phyloP scores from a whole-genome alignment of 768 basidiomycete species.

The Lentinula edodes region DNA sequence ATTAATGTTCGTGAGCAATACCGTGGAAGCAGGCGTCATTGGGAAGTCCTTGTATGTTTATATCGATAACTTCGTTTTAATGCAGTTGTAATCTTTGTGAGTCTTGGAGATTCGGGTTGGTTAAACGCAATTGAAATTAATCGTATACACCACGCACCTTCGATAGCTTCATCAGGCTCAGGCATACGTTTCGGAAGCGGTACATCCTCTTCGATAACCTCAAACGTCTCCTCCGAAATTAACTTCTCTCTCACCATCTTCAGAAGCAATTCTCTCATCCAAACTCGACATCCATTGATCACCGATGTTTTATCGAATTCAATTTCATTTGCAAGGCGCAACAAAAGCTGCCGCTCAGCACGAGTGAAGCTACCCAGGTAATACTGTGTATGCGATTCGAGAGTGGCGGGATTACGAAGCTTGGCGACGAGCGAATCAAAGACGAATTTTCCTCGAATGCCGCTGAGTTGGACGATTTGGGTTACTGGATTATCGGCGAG shows the following conservation, averaged over 20 bases:
- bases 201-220: slow-evolving; percentile 6
- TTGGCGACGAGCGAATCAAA: background rate
- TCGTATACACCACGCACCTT: background rate
- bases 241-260: slow-evolving; percentile 12
- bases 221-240: slow-evolving; percentile 11
- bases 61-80: no score
- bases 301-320: slow-evolving; percentile 10
- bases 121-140: background rate
- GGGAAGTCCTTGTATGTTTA: no score
- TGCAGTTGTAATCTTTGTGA: no score
- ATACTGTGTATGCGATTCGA: slow-evolving; percentile 1
- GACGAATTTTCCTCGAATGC: background rate
- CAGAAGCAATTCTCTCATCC: slow-evolving; percentile 12
- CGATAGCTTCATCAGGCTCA: background rate
- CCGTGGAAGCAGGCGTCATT: no score
- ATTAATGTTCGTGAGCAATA: background rate
- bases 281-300: slow-evolving; percentile 13
- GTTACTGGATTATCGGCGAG: background rate
- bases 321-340: slow-evolving; percentile 8
- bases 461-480: slow-evolving; percentile 4
- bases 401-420: background rate
- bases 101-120: background rate
- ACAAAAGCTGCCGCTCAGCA: slow-evolving; percentile 6
- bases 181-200: slow-evolving; percentile 9
- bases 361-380: slow-evolving; percentile 7